Conservation (phyloP, 306 rosid species). For the Lathyrus sativus region DNA sequence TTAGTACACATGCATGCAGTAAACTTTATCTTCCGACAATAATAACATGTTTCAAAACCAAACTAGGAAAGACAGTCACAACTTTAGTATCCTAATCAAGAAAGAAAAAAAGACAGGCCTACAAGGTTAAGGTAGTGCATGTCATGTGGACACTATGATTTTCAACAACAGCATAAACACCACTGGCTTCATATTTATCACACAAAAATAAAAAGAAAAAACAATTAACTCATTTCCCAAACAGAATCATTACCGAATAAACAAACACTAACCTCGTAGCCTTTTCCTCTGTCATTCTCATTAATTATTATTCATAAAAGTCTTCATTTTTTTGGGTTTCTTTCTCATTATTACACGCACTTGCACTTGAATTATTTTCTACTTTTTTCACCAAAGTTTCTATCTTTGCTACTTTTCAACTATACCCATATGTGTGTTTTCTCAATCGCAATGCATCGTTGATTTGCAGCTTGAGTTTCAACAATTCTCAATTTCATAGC, state of each 20-base stretch:
- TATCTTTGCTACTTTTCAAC: constrained; percentile 39
- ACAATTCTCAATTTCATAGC: constrained; percentile 30
- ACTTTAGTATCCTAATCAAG: neutral
- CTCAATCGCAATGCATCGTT: constrained; percentile 18
- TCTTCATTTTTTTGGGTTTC: constrained; percentile 31
- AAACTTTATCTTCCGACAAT: constrained; percentile 25
- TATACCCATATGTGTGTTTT: constrained; percentile 31
- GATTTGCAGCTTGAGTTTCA: constrained; percentile 21
- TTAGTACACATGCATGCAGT: neutral
- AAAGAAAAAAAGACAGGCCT: constrained; percentile 5
- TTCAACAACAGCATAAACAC: constrained; percentile 12
- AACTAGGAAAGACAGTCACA: neutral
- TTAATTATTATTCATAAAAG: constrained; percentile 8
- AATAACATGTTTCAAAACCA: constrained; percentile 11
- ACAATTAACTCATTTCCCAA: neutral
- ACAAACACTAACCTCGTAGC: constrained; percentile 38
- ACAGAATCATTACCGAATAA: constrained; percentile 37
- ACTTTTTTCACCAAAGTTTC: constrained; percentile 34
- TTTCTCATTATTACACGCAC: constrained; percentile 29
- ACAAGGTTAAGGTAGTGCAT: constrained; percentile 18
- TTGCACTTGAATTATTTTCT: constrained; percentile 26
- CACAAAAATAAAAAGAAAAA: neutral
- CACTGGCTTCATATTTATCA: constrained; percentile 33
- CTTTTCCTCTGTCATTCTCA: constrained; percentile 40
- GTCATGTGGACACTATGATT: constrained; percentile 8